Conservation (phyloP, 305 asterid genomes). For the Petunia hybrid region DNA sequence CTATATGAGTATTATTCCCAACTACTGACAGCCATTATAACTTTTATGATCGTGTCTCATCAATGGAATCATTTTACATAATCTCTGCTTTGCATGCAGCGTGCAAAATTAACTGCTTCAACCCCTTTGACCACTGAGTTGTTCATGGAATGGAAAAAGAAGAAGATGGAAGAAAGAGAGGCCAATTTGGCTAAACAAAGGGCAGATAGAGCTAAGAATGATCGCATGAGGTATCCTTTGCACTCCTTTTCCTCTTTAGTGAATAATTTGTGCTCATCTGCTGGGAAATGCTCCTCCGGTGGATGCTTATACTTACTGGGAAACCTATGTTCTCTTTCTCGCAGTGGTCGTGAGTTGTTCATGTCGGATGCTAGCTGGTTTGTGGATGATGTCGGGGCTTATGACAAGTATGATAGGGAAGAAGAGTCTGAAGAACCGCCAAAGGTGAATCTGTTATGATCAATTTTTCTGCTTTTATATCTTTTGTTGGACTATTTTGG, state of each 20-base stretch:
- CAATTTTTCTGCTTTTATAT: background rate
- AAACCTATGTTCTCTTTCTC: slow-evolving; percentile 15
- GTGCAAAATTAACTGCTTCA: slow-evolving; percentile 70
- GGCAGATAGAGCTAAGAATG: slow-evolving; percentile 97
- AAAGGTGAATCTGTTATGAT: slow-evolving; percentile 21
- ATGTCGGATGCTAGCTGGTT: slow-evolving; percentile 83
- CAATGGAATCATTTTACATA: slow-evolving; percentile 25
- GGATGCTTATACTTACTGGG: background rate
- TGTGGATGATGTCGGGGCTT: slow-evolving; percentile 93
- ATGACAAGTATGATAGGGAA: slow-evolving; percentile 77
- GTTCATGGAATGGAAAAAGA: slow-evolving; percentile 86
- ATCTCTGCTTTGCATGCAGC: slow-evolving; percentile 53
- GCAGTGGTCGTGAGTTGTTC: slow-evolving; percentile 98
- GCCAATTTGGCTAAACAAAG: slow-evolving; percentile 80
- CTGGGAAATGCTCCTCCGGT: background rate
- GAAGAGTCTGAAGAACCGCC: slow-evolving; percentile 44
- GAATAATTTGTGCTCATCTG: slow-evolving; percentile 26
- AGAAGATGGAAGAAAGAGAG: slow-evolving; percentile 80
- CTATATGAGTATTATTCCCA: slow-evolving; percentile 27
- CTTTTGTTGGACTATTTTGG: slow-evolving; percentile 11
- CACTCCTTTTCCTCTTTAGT: slow-evolving; percentile 7
- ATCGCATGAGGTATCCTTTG: slow-evolving; percentile 82
- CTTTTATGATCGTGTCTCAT: slow-evolving; percentile 4
- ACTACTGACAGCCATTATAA: slow-evolving; percentile 3
- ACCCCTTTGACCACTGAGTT: slow-evolving; percentile 90